Evolutionary conservation across 352 stramenopile species (phyloP), one percentile per base, ranked within the genome.

Genomic region (Aphanomyces euteiches): DNA sequence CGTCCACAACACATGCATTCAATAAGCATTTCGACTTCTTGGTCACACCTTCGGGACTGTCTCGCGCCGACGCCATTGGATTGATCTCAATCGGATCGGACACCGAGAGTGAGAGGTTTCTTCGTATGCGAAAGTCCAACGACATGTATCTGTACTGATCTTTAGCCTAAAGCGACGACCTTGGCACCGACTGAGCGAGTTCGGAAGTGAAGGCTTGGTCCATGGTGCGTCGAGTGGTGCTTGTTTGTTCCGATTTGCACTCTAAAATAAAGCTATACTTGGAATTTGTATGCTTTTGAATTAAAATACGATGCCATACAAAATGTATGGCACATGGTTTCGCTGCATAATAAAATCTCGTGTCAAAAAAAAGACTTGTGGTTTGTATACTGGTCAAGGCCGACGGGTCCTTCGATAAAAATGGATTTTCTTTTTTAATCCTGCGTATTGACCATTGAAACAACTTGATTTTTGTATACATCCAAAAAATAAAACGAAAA

Each of bases 1-100:
- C 86, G 47, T 84, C 83, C 39, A 79, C 79, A 61, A 93, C 86
- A 48, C 74, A 76, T 0, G 78, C 80, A 64, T 75, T 81, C 40
- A 93, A 72, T 66, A 41, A 67, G 74, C n/a, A 84, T n/a, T 70
- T 70, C 47, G 34, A 39, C 40, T 70, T 70, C 19, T 63, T 70
- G 37, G 64, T 38, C 63, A 57, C 47, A 15, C 53, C 37, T 8
- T 61, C 54, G 41, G 59, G 59, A 37, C 59, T 67, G 17, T 67
- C 40, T 34, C 34, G 21, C 17, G 47, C 28, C 39, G 36, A 10
- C n/a, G 21, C 43, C 37, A 38, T 21, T 7, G 57, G 37, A 50
- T 15, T 47, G 40, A 70, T 70, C 8, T 15, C 34, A 43, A 70
- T 70, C 37, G 64, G 64, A 21, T 70, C 43, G 8, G 64, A 47